A percentile compares a stretch with the other conserved stretches of the same genome.
Evolutionary conservation across 768 basidiomycete genomes (phyloP).

Genomic region (Rubroboletus satanas): DNA sequence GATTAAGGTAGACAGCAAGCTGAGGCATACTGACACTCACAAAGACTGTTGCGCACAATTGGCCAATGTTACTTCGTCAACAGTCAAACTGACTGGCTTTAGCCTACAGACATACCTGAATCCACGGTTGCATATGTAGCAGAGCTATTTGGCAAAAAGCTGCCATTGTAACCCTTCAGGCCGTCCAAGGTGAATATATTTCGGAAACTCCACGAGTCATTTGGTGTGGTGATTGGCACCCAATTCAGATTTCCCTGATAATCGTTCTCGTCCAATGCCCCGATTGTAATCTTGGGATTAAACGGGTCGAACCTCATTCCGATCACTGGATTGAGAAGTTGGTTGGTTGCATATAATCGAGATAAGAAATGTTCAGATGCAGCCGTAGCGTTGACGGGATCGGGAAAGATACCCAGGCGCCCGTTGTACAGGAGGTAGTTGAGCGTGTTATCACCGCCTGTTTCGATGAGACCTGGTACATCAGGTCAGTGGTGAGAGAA

Average conservation of each 20-base stretch:
- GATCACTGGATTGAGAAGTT: constrained; percentile 23
- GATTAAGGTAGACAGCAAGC: constrained; percentile 2
- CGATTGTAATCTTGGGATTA: no score
- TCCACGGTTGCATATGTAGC: constrained; percentile 5
- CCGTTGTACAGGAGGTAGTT: constrained; percentile 23
- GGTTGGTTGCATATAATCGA: constrained; percentile 8
- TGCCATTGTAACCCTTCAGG: constrained; percentile 17
- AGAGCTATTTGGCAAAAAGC: not conserved
- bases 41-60: not conserved
- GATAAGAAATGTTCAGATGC: not conserved
- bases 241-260: constrained; percentile 17
- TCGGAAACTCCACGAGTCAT: constrained; percentile 1
- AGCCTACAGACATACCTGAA: constrained; percentile 5
- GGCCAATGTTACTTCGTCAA: not conserved
- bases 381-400: constrained; percentile 20
- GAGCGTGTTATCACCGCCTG: constrained; percentile 11
- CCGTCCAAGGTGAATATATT: constrained; percentile 13
- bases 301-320: constrained; percentile 18
- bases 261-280: not conserved
- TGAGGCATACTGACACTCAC: constrained; percentile 5
- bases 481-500: not conserved
- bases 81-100: not conserved
- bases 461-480: constrained; percentile 12
- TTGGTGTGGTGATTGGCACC: constrained; percentile 16
- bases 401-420: constrained; percentile 17